phyloP scores from a whole-genome alignment of 495 filamentous ascomycete genomes.

The Hypomontagnella submonticulosa region DNA sequence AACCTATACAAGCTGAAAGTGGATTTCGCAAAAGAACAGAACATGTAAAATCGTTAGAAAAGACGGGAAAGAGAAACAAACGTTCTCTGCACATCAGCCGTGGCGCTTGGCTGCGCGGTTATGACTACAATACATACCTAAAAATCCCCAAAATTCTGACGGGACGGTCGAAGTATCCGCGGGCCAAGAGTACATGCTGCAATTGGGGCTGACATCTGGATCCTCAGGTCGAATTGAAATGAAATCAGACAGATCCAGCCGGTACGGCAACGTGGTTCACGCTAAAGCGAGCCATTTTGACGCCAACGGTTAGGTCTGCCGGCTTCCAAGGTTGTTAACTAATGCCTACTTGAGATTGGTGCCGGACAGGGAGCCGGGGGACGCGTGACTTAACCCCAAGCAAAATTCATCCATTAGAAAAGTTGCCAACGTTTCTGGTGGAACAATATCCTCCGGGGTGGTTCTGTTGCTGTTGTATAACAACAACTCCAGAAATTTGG shows the following conservation, averaged over 20 bases:
- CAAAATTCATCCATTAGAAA: slow-evolving; percentile 22
- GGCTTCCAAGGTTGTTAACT: slow-evolving; percentile 16
- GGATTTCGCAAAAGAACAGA: background rate
- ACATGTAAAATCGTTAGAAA: slow-evolving; percentile 4
- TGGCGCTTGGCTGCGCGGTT: slow-evolving; percentile 15
- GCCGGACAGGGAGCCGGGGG: slow-evolving; percentile 22
- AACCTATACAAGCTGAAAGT: slow-evolving; percentile 24
- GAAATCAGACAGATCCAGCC: slow-evolving; percentile 26
- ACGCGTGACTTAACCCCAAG: slow-evolving; percentile 20
- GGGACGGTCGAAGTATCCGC: slow-evolving; percentile 11
- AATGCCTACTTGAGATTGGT: slow-evolving; percentile 26
- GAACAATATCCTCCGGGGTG: slow-evolving; percentile 33
- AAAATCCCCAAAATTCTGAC: no score
- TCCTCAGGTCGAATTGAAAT: slow-evolving; percentile 21
- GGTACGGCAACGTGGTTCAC: slow-evolving; percentile 36
- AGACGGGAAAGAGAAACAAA: slow-evolving; percentile 12
- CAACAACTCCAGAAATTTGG: slow-evolving; percentile 23
- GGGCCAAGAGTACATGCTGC: slow-evolving; percentile 26
- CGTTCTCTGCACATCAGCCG: slow-evolving; percentile 16
- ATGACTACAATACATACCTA: background rate
- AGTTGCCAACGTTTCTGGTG: slow-evolving; percentile 23
- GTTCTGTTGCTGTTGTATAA: slow-evolving; percentile 15
- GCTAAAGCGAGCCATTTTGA: slow-evolving; percentile 40
- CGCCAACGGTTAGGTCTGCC: slow-evolving; percentile 33
- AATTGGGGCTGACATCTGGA: slow-evolving; percentile 34